Base-by-base conservation (phyloP, 2,329 filamentous ascomycete genomes). In the Botryotinia narcissicola region DNA sequence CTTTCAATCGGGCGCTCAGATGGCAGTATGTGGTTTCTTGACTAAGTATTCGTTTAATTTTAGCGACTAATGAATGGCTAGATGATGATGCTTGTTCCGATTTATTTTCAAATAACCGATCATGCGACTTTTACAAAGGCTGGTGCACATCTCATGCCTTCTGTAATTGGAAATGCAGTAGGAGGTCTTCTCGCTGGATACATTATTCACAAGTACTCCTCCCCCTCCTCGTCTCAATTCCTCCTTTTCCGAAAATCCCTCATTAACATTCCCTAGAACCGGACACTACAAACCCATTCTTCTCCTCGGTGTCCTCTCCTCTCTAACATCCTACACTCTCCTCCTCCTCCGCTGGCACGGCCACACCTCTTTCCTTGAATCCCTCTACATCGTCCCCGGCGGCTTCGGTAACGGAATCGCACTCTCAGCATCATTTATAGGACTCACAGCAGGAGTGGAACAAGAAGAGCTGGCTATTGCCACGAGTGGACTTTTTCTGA, bases 51-150 rank as follows among this genome's bases (percentile, higher is more conserved):
- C 14, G 32, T 3, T 46, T 8, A 16, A n/a, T 54, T n/a, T n/a
- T 14, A 54, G 25, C 12, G 25, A 54, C 48, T 54, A n/a, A 54
- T 16, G 4, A 14, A 1, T 1, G 5, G 2, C 0, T 54, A 85
- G 82, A 84, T 90, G 78, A 90, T 92, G 87, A 89, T 90, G 71
- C 85, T 87, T 0, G 86, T 93, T 0, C 91, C 91, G 0, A 80
- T 93, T 0, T 93, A 93, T 81, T 93, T 93, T 74, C 89, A 92
- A 74, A 86, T 92, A 1, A 90, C 90, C 0, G 83, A 86, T 4
- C 83, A 84, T 1, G 86, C 86, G 1, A 89, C 88, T 0, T 88
- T 86, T 59, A 89, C 90, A 0, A 82, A 84, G 1, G 89, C 91
- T 0, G 87, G 86, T 0, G 82, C 87, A 0, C 89, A 92, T 77